Evolutionary conservation across 2,329 filamentous ascomycete species (phyloP), one percentile per base, ranked within the genome.

Genomic region (Diaporthe ilicicola): DNA sequence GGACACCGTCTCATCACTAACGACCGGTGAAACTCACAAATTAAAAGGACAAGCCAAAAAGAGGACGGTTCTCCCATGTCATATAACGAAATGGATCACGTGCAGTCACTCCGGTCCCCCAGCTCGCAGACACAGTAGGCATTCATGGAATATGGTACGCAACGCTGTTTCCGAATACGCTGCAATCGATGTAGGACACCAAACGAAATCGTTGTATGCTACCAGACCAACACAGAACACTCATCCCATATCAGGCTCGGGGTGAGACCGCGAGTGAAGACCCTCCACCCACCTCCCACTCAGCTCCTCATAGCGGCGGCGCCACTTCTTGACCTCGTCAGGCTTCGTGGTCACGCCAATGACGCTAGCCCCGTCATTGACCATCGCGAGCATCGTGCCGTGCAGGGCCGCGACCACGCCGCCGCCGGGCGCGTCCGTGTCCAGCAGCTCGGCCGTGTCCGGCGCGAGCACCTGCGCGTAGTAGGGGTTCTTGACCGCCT

Each of bases 251-350:
- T 61, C 56, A 9, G 56, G 56, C 27, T 61, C 56, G 3, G 56
- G 56, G 56, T 61, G 56, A 9, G 42, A 32, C 39, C 56, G 56
- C 17, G 56, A 61, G 56, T 61, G 56, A 24, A 61, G 56, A 9
- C 56, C 56, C 56, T 46, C 39, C 9, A 61, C 32, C 24, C 56
- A n/a, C n/a, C n/a, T 29, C 0, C 56, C 56, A 32, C 39, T 61
- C 3, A 61, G 56, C 56, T 61, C 39, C 56, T 61, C 56, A 15
- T 46, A 61, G 17, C 27, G 56, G 39, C 56, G 56, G 4, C 56
- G 56, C 56, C 56, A 61, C 56, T 46, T 61, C 56, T 61, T 61
- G 39, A 61, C 56, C 10, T 61, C 56, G 56, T 61, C 56, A 10
- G 56, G 56, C 56, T 32, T 61, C 24, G 56, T 61, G 10, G 56